Evolutionary conservation across 2,329 filamentous ascomycete species (phyloP), one percentile per base, ranked within the genome.

Genomic region (Pseudocercospora cruenta): DNA sequence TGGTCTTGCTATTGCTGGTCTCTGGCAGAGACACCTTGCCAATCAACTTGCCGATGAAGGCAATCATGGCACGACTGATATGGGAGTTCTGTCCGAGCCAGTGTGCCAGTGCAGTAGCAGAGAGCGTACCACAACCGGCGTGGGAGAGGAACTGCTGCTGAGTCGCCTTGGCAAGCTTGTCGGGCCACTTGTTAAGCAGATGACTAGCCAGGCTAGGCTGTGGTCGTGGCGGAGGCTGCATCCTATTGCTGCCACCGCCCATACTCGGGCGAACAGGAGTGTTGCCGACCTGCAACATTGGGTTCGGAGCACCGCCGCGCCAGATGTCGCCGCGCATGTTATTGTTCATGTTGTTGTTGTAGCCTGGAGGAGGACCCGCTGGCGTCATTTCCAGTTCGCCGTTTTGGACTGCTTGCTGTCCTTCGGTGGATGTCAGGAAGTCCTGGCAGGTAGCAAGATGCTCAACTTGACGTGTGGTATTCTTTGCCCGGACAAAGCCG

Each of bases 21-120:
- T 80, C 77, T 0, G 87, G 85, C 0, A 91, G 80, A 4, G 85
- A 79, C 53, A 91, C 82, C 69, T 89, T 87, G 36, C 85, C 81
- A 28, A 92, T 84, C 7, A 91, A 78, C n/a, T 83, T 81, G 8
- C 89, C 89, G 22, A 88, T 85, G 71, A 90, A 91, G 26, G 85
- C 83, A 71, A 91, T 85, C 78, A 92, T 91, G 59, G 86, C 86
- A 69, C 91, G 88, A 36, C 90, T 87, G 78, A 92, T 91, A 66
- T 92, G 85, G 8, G 88, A 83, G 77, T 92, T 90, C 77, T 91
- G 90, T 12, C 87, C 86, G 51, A 93, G 86, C 90, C 90, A 93
- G 76, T 84, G 82, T 21, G 85, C 84, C 10, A 92, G 80, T 0
- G 82, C 78, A 0, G 81, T 73, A 58, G 86, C 86, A 19, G 85